These are phyloP conservation scores for Thermothelomyces thermophilus DNA, from an alignment of 2,329 filamentous ascomycete species.

Conservation along the genomic window DNA sequence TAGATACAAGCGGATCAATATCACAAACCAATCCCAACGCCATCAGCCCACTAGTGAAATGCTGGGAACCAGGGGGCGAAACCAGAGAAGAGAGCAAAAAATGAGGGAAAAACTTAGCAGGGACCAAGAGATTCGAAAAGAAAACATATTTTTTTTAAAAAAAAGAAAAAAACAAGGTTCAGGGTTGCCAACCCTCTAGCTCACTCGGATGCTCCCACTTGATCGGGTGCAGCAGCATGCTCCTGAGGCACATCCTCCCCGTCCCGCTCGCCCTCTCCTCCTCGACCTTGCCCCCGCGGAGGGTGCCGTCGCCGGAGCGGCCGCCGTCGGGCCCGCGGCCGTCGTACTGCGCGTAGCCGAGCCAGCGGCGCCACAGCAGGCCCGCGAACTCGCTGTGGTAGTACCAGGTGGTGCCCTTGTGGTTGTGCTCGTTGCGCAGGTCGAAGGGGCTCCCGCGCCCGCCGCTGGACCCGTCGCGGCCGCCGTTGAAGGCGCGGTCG, in stretches of 20 bases:
- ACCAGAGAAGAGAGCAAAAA: neutral
- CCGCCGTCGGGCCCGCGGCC: conserved; percentile 45
- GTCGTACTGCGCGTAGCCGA: conserved; percentile 52
- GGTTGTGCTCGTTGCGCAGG: conserved; percentile 69
- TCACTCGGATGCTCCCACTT: conserved; percentile 57
- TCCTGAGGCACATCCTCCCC: conserved; percentile 71
- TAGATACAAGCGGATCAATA: neutral
- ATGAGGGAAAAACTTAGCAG: neutral
- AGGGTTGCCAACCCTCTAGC: conserved; percentile 7
- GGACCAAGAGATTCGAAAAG: neutral
- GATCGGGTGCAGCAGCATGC: conserved; percentile 75
- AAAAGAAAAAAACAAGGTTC: neutral
- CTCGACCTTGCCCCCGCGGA: conserved; percentile 47
- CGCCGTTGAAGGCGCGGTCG: conserved; percentile 73
- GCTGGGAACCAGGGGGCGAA: neutral
- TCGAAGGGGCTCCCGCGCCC: conserved; percentile 63
- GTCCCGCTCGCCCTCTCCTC: conserved; percentile 39
- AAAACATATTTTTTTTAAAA: neutral
- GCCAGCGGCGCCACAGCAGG: conserved; percentile 73
- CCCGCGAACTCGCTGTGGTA: conserved; percentile 73
- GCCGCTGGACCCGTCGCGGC: conserved; percentile 58
- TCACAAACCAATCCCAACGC: neutral
- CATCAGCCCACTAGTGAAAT: neutral
- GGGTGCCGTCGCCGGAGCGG: conserved; percentile 39
- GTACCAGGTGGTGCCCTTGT: conserved; percentile 77